Evolutionary conservation across 1,284 basidiomycete genomes (phyloP), one percentile per base, ranked within the genome.

Genomic region (Ganoderma meredithae): DNA sequence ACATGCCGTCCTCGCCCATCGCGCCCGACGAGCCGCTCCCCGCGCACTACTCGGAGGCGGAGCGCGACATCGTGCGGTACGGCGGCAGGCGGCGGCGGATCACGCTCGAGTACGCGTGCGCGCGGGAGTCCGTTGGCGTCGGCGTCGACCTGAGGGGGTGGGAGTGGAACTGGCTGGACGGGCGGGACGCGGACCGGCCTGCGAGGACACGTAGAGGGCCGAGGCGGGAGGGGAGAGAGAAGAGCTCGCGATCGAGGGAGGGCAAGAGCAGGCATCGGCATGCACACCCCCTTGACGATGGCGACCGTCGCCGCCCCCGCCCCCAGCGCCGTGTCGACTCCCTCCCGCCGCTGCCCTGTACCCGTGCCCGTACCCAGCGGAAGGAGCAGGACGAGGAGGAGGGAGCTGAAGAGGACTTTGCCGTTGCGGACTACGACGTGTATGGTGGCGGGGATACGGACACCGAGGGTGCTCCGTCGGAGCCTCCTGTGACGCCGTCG

Each of bases 101-200:
- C 44, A 90, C 89, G 43, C 83, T 92, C 31, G 91, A 92, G 76
- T 93, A 90, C 88, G 91, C 91, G 3, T 92, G 91, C 76, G 91
- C 88, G 0, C 84, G 86, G 10, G 88, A 88, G 43, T 74, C 83
- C 39, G 62, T 83, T 9, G 78, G 78, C 7, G 79, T 67, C 10
- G 36, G 36, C 36, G 36, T 36, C 36, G 36, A 9, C 36, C 7
- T 36, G 36, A 59, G 47, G 25, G 25, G 33, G 59, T 58, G 33
- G 44, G 58, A 40, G 64, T 31, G 31, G 58, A 31, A 25, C 15
- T 25, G 59, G 56, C 25, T 19, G 27, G 10, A 22, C n/a, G 36
- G 64, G 39, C 22, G 31, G 41, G 43, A 65, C 39, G 31, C 39
- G 25, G 36, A 31, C 27, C 1, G 27, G 27, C 27, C 27, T 31